Evolutionary conservation across 2,329 filamentous ascomycete species (phyloP), one percentile per base, ranked within the genome.

Genomic region (Fusarium sp.): DNA sequence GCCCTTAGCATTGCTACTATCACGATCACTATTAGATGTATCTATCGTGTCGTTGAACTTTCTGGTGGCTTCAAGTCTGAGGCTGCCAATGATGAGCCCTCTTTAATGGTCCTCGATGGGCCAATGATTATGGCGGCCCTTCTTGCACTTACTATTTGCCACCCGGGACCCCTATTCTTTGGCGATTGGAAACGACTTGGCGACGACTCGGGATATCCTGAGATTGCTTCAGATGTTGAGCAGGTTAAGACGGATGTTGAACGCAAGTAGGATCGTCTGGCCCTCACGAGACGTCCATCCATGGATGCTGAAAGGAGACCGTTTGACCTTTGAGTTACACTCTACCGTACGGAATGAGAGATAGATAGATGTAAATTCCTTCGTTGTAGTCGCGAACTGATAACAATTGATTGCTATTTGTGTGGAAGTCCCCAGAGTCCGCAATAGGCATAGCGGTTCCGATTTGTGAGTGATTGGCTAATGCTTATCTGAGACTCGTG

Each of bases 31-130:
- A 46, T 66, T 2, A 65, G 69, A 47, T 70, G 67, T 7, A 43
- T 68, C 28, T 72, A 68, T 50, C 69, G 69, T 23, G 50, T 62
- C 5, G 58, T 68, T 25, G 69, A 72, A 59, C 34, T 72, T 10
- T 66, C 64, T 14, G 53, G 68, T 18, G 69, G 69, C 1, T 68
- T 72, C 41, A n/a, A 54, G 7, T 62, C 67, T 3, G 58, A 72
- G 43, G 42, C 69, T 1, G 69, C 69, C 8, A 72, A 72, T 34
- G 37, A 68, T 51, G 64, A 72, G 5, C 58, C 68, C 4, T 62
- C 64, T 13, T 60, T 72, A 4, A 72, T 72, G 69, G 58, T 72
- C 2, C 69, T 72, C 2, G 69, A 72, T 42, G 69, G 69, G 5
- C 58, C 59, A 20, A 72, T 72, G 69, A 68, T 72, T 13, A 61